Base-by-base conservation (phyloP, 1,284 basidiomycete genomes). In the Coniophora puteana region DNA sequence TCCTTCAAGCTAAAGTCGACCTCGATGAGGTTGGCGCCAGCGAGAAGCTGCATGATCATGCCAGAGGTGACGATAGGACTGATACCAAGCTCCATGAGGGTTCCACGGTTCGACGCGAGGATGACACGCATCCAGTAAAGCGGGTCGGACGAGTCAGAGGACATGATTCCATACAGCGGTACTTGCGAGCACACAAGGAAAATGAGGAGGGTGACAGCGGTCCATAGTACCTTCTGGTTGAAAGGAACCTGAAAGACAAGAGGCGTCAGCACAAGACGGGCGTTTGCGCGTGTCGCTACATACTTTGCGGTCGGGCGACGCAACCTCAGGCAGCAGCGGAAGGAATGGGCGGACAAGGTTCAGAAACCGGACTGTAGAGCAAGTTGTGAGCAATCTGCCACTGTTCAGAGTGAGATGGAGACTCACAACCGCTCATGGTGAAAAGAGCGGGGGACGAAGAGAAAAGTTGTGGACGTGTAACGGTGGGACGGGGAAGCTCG, bases 101-200 rank as follows among this genome's bases (percentile, higher is more conserved):
- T 99, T 53, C 95, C 95, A 51, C 96, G 81, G 72, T 98, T 99
- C 8, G 93, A 96, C 25, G 96, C 95, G 46, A 98, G 81, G 68
- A 99, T 98, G 68, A 94, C 94, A 71, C 95, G 89, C 85, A 98
- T 93, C 95, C 95, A 99, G 76, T 95, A 98, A 37, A 99, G 82
- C 11, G 96, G 95, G 71, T 99, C 95, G 41, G 91, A 91, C 53
- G 92, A 94, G 77, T 96, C 93, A 38, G 92, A 94, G 36, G 92
- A 95, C 84, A 96, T 94, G 80, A 97, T 96, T 48, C 93, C 93
- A 68, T 96, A 94, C 37, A 97, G 78, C 7, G 93, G 93, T 32
- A 96, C 93, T 72, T 96, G 93, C 32, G 92, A 95, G 76, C 93
- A 95, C 51, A 96, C 92, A 61, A 97, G 72, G 87, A 96, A 96